Conservation (phyloP, 495 filamentous ascomycete species). For the Articulospora tetracladia region DNA sequence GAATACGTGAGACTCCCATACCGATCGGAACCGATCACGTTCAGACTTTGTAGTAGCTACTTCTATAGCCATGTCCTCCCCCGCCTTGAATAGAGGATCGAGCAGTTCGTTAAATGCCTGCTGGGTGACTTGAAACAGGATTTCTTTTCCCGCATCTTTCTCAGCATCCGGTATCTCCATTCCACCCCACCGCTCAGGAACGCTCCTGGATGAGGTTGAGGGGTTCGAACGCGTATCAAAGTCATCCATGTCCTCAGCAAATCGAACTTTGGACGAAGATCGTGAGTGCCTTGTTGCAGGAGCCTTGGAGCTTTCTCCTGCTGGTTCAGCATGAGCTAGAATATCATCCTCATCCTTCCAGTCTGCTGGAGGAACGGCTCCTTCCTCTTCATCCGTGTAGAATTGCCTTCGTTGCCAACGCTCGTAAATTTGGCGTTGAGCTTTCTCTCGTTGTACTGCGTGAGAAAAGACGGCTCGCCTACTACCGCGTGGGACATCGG, state of each 20-base stretch:
- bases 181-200: slow-evolving; percentile 80
- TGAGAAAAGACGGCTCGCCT: slow-evolving; percentile 16
- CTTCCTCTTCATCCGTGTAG: slow-evolving; percentile 79
- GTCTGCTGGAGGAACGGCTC: slow-evolving; percentile 56
- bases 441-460: slow-evolving; percentile 20
- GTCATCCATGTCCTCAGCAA: slow-evolving; percentile 71
- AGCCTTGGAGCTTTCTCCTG: slow-evolving; percentile 24
- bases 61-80: slow-evolving; percentile 74
- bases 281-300: slow-evolving; percentile 49
- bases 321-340: slow-evolving; percentile 37
- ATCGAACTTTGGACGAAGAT: slow-evolving; percentile 81
- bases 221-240: slow-evolving; percentile 72
- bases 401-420: slow-evolving; percentile 71
- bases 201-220: slow-evolving; percentile 74
- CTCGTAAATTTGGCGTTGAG: slow-evolving; percentile 56
- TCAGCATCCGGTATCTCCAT: slow-evolving; percentile 81
- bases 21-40: slow-evolving; percentile 50
- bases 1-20: slow-evolving; percentile 44
- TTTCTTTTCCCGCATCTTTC: slow-evolving; percentile 77
- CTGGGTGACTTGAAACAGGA: slow-evolving; percentile 85
- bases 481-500: slow-evolving; percentile 9
- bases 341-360: slow-evolving; percentile 62
- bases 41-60: slow-evolving; percentile 58
- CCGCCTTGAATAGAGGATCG: slow-evolving; percentile 74
- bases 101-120: slow-evolving; percentile 90